Evolutionary conservation across 106 monocot species (phyloP), one percentile per base, ranked within the genome.

Genomic region (Cymbidium sinense): DNA sequence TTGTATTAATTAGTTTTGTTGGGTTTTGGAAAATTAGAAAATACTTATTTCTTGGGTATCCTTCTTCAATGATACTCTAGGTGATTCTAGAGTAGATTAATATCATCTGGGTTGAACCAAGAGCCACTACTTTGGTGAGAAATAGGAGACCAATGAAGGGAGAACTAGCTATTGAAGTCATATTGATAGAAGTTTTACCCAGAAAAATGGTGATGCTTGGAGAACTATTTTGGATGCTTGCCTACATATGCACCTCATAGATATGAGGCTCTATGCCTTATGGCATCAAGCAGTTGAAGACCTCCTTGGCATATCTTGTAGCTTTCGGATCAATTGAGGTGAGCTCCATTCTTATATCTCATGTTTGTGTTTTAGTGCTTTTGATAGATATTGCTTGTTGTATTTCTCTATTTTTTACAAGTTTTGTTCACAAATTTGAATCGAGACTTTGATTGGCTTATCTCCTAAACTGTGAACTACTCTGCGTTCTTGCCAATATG

Each of bases 251-350:
- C 86, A 92, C 73, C 86, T 98, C 10, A 81, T 98, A 37, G 90
- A 98, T 31, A 88, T 82, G 1, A 84, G 51, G 23, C 78, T 92
- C 89, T 64, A 83, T 87, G 77, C 91, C 96, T 31, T 92, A 84
- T 82, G 91, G 88, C 9, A 88, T 98, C 58, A 88, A 98, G 78
- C 91, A 94, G 85, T 92, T 83, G 83, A 86, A 77, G 84, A 86
- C 78, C 70, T 87, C 50, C 80, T 98, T 81, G 96, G 96, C 62
- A 92, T 98, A 67, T 98, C 96, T 78, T 85, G 86, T 84, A 85
- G 90, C 3, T 98, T 98, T 84, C 92, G 92, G 31, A 84, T 82
- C 89, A 4, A 84, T 92, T 84, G 90, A 88, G 90, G 96, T 94
- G 29, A 82, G 77, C 28, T 19, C 34, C 33, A 0, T 79, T 70